Percentiles rank a stretch among this genome's conserved stretches.
phyloP scores from a whole-genome alignment of 176 grass and related monocot species.

The Rhynchospora pubera region DNA sequence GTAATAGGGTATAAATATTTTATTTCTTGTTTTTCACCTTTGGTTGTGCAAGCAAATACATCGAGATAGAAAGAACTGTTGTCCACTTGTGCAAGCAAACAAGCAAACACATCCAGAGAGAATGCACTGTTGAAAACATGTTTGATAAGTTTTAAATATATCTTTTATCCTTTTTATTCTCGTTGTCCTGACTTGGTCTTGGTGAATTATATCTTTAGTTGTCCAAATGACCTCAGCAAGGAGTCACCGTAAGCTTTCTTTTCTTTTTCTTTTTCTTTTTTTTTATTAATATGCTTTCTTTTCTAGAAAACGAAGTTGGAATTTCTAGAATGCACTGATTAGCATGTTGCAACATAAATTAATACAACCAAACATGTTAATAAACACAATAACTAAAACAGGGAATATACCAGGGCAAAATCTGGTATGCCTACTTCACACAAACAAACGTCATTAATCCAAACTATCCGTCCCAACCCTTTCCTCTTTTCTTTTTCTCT shows the following conservation, averaged over 20 bases:
- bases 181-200: no score
- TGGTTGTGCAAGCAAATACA: not conserved
- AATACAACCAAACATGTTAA: conserved; percentile 16
- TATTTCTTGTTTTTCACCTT: no score
- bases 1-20: no score
- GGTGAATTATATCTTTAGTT: no score
- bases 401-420: not conserved
- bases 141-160: no score
- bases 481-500: conserved; percentile 18
- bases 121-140: no score
- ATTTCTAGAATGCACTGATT: conserved; percentile 1
- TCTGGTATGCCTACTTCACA: conserved; percentile 2
- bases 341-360: conserved; percentile 13
- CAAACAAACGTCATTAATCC: not conserved
- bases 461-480: not conserved
- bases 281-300: no score
- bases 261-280: no score
- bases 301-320: not conserved
- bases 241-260: not conserved
- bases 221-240: not conserved
- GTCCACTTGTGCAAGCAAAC: not conserved
- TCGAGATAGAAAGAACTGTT: not conserved
- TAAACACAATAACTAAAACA: conserved; percentile 13
- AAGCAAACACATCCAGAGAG: no score
- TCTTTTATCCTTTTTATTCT: no score